Conservation (phyloP, 2,329 filamentous ascomycete genomes). For the Aspergillus proliferans region DNA sequence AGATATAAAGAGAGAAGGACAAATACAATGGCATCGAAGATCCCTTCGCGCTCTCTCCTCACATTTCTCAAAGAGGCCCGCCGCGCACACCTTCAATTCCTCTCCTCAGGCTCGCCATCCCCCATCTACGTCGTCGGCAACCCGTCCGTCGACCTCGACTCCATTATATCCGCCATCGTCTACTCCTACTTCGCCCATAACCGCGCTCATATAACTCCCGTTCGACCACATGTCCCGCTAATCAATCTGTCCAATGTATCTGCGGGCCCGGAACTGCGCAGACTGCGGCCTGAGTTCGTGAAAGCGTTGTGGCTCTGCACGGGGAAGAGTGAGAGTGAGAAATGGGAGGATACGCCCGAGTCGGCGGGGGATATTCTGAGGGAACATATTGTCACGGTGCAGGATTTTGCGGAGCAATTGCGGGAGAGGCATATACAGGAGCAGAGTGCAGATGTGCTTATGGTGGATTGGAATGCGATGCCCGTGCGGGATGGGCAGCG, state of each 20-base stretch:
- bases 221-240: constrained; percentile 49
- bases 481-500: constrained; percentile 42
- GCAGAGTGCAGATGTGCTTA: constrained; percentile 19
- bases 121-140: constrained; percentile 40
- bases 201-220: constrained; percentile 35
- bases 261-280: constrained; percentile 42
- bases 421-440: neutral
- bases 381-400: constrained; percentile 36
- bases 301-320: constrained; percentile 49
- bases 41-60: constrained; percentile 16
- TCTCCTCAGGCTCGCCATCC: constrained; percentile 14
- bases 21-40: neutral
- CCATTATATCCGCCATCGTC: constrained; percentile 55
- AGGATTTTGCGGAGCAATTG: constrained; percentile 28
- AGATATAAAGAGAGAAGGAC: neutral
- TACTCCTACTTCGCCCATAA: constrained; percentile 52
- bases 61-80: constrained; percentile 33
- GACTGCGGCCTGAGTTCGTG: constrained; percentile 54
- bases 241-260: constrained; percentile 49
- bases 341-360: constrained; percentile 18
- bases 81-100: constrained; percentile 22
- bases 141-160: constrained; percentile 54
- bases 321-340: constrained; percentile 14
- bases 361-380: constrained; percentile 20
- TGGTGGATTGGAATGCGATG: constrained; percentile 44